phyloP scores from a whole-genome alignment of 306 rosid genomes.

The Hippophae rhamnoides region DNA sequence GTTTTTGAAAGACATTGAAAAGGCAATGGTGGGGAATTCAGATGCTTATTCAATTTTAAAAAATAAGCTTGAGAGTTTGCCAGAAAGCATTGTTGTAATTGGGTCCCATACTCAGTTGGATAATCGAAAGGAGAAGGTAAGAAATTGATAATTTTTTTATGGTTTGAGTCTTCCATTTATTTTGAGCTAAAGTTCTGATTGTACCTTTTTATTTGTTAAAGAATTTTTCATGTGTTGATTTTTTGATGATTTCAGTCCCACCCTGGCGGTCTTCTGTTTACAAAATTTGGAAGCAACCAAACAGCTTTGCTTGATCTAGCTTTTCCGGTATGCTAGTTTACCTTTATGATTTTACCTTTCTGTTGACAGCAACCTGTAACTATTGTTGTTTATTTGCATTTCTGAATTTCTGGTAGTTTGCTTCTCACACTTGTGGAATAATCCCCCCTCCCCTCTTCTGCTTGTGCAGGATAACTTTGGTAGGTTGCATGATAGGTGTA shows the following conservation, averaged over 20 bases:
- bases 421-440: conserved; percentile 14
- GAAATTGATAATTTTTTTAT: conserved; percentile 15
- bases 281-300: conserved; percentile 81
- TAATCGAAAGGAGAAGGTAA: conserved; percentile 79
- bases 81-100: conserved; percentile 66
- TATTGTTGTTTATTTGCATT: background rate
- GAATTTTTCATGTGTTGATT: background rate
- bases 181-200: conserved; percentile 4
- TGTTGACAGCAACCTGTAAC: background rate
- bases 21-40: conserved; percentile 54
- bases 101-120: conserved; percentile 89
- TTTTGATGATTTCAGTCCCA: conserved; percentile 47
- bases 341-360: background rate
- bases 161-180: conserved; percentile 1
- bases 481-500: conserved; percentile 71
- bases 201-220: conserved; percentile 5
- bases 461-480: conserved; percentile 63
- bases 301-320: conserved; percentile 96
- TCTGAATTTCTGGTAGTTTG: background rate
- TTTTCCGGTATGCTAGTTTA: conserved; percentile 58
- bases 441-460: conserved; percentile 9
- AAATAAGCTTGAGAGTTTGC: conserved; percentile 64
- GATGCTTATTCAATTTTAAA: conserved; percentile 49
- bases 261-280: conserved; percentile 75
- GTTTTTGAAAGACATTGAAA: conserved; percentile 84